Conservation (phyloP, 768 basidiomycete genomes). For the Hortiboletus campestris region DNA sequence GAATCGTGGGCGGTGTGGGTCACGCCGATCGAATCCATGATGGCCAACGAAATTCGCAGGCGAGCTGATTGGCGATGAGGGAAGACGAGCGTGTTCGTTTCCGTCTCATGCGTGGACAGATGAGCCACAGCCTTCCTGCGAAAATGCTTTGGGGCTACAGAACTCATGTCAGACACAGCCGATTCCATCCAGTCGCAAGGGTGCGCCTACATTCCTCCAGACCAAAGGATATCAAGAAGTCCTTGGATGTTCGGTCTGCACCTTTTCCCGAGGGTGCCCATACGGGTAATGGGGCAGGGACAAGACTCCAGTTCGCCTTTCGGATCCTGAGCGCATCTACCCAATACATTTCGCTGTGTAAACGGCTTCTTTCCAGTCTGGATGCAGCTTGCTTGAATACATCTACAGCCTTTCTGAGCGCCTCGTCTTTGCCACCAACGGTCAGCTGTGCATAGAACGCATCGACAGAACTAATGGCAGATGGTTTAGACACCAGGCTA, state of each 20-base stretch:
- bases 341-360: conserved; percentile 75
- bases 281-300: conserved; percentile 72
- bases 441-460: conserved; percentile 71
- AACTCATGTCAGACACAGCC: conserved; percentile 2
- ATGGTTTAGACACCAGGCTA: conserved; percentile 62
- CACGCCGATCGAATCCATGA: conserved; percentile 34
- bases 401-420: conserved; percentile 68
- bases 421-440: conserved; percentile 79
- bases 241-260: conserved; percentile 75
- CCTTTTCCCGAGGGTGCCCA: conserved; percentile 73
- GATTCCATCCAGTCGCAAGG: not conserved
- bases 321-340: conserved; percentile 75
- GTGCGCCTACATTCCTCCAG: conserved; percentile 73
- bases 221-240: conserved; percentile 78
- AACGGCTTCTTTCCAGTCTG: conserved; percentile 61
- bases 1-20: conserved; percentile 38
- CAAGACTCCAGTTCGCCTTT: conserved; percentile 74
- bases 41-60: conserved; percentile 56
- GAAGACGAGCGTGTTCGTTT: conserved; percentile 50
- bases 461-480: conserved; percentile 63
- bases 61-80: conserved; percentile 63
- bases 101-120: conserved; percentile 50
- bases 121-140: conserved; percentile 70
- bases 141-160: conserved; percentile 59
- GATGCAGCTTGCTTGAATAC: conserved; percentile 70